Base-by-base conservation (phyloP, 139 green algal species). In the Deuterostichococcus epilithicus region DNA sequence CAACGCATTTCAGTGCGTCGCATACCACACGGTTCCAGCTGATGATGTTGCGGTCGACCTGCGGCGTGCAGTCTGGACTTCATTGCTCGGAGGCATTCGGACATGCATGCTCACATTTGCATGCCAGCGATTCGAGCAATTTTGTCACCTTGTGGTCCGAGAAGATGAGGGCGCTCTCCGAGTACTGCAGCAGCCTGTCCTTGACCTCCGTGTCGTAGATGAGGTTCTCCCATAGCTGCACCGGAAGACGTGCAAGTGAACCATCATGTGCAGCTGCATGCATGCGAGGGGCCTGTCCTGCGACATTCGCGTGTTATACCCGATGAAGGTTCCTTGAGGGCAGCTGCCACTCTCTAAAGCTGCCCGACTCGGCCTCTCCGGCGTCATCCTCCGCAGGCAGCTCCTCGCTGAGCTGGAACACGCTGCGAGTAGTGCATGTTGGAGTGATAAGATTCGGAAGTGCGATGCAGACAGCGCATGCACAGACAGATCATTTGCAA, bases 121-220 rank as follows among this genome's bases (percentile, higher is more conserved):
- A 13, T 52, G 42, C 42, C 42, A 52, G 42, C 42, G 8, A 52
- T 8, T 52, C 8, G 13, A 52, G 42, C 42, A 52, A 13, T 8
- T 52, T 13, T 52, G 42, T 78, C n/a, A 99, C 95, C 1, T 86
- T 82, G 5, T 32, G 26, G 23, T 97, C 84, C 2, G 83, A 78
- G 82, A 99, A 98, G 32, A 94, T 78, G 78, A 98, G 86, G 5
- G 95, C 92, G n/a, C 75, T 94, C 34, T 37, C 73, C 36, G 94
- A 90, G 80, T 97, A 98, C 6, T 81, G 80, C 72, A 98, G 80
- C 78, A 98, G 86, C 22, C 88, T 83, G 58, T 76, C 60, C 68
- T 76, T 68, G 73, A 79, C 47, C 28, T 77, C 83, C 10, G 32
- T 82, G 28, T 97, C 93, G 75, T 92, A 98, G n/a, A 94, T 78